Base-by-base conservation (phyloP, 192 early-diverging fungal species). In the Bifiguratus adelaidae region DNA sequence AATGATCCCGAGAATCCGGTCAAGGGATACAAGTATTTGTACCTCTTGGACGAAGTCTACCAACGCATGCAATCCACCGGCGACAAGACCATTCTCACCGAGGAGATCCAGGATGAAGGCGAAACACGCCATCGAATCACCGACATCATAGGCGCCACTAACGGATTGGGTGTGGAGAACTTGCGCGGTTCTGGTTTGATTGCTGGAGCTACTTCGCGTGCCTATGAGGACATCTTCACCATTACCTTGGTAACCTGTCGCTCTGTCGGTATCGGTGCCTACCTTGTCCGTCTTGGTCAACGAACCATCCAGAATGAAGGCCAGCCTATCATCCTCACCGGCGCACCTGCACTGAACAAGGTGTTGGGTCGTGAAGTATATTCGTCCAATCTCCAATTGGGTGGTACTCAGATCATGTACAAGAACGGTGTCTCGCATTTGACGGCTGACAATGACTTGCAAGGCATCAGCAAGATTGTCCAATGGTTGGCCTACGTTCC, bases 351-450 rank as follows among this genome's bases (percentile, higher is more conserved):
- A 21, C 67, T 99, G 38, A 99, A 99, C 82, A 99, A 99, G 73
- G 87, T 99, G 1, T 76, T 96, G 30, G 95, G 95, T 45, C 84
- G 93, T 41, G 91, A 99, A 55, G 95, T 99, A 2, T 99, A 99
- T 68, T 83, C 92, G 13, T 93, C 90, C 29, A 99, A 99, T 71
- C 55, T 99, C 63, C 95, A 99, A 66, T 74, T 99, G 20, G 95
- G 95, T 45, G 95, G 95, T 37, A 96, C 93, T 20, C 92, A 94
- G 68, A 95, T 99, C 68, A 99, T 99, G 95, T 89, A 86, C 77
- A 88, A 88, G 72, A 99, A 99, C 72, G 95, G 95, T 48, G 89
- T 99, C 4, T 95, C 95, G 11, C 93, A 99, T 55, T 68, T 97
- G 63, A 91, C 91, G 3, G 93, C 90, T 20, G 79, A 92, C 50